Evolutionary conservation across 2,329 filamentous ascomycete genomes (phyloP).

Genomic region (Cordyceps javanica): DNA sequence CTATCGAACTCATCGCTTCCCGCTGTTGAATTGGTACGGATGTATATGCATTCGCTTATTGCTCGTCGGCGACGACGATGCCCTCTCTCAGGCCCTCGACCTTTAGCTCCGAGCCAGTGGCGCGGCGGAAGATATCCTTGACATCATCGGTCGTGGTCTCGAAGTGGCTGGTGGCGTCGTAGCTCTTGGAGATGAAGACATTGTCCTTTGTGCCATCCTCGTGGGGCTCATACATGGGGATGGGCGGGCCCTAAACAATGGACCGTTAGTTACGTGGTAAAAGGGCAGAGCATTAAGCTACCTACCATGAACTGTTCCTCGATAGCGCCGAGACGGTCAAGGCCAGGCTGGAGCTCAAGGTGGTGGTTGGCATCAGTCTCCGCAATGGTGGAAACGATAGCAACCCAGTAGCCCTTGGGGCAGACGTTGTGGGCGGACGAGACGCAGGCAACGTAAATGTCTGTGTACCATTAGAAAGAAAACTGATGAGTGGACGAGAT

Average conservation of each 20-base stretch:
- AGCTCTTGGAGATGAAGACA: slow-evolving; percentile 97
- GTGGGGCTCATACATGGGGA: slow-evolving; percentile 88
- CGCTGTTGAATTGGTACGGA: slow-evolving; percentile 1
- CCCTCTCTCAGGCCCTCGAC: slow-evolving; percentile 83
- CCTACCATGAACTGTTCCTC: slow-evolving; percentile 93
- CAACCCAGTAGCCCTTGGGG: slow-evolving; percentile 98
- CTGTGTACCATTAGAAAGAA: slow-evolving; percentile 35
- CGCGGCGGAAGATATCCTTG: slow-evolving; percentile 83
- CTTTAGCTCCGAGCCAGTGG: slow-evolving; percentile 76
- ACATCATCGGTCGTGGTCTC: slow-evolving; percentile 90
- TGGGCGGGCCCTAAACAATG: slow-evolving; percentile 60
- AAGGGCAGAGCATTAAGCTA: not conserved
- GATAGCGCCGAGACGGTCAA: slow-evolving; percentile 85
- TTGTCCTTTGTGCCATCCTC: slow-evolving; percentile 79
- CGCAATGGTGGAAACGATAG: slow-evolving; percentile 95
- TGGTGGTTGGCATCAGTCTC: slow-evolving; percentile 91
- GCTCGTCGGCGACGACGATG: slow-evolving; percentile 65
- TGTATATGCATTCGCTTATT: slow-evolving; percentile 26
- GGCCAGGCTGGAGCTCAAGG: slow-evolving; percentile 84
- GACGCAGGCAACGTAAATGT: slow-evolving; percentile 95
- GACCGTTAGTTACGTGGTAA: not conserved
- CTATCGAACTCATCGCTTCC: slow-evolving; percentile 5
- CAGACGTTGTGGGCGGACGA: slow-evolving; percentile 96
- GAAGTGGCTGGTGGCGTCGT: slow-evolving; percentile 96
- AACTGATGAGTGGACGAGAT: not conserved